Conservation (phyloP, 2,329 filamentous ascomycete species). For the Exserohilum turcica region DNA sequence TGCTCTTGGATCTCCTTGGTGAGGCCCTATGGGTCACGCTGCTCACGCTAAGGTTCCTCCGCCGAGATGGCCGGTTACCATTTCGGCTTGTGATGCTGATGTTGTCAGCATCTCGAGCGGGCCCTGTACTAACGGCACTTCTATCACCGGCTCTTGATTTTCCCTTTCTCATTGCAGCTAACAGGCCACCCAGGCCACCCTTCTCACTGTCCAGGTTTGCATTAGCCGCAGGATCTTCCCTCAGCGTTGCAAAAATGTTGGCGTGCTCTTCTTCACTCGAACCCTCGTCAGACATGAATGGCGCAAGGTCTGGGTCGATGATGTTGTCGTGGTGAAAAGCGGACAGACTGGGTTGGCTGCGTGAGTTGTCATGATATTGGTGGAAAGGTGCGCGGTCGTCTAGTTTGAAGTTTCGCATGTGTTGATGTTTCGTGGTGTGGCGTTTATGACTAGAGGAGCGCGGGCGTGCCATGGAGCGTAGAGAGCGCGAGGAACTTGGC, state of each 20-base stretch:
- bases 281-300: constrained; percentile 92
- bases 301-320: constrained; percentile 93
- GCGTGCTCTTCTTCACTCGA: constrained; percentile 93
- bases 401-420: constrained; percentile 75
- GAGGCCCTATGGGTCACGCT: constrained; percentile 76
- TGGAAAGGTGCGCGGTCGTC: constrained; percentile 90
- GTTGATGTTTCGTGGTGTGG: constrained; percentile 85
- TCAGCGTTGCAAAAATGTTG: constrained; percentile 79
- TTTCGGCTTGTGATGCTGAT: constrained; percentile 69
- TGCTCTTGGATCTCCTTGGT: constrained; percentile 66
- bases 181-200: constrained; percentile 71
- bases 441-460: constrained; percentile 80
- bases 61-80: constrained; percentile 67
- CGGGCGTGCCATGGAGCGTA: constrained; percentile 75
- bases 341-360: constrained; percentile 71
- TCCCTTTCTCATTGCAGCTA: constrained; percentile 76
- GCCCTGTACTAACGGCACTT: constrained; percentile 64
- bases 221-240: constrained; percentile 63
- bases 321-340: constrained; percentile 99
- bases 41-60: constrained; percentile 82
- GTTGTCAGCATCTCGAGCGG: constrained; percentile 67
- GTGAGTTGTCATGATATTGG: constrained; percentile 71
- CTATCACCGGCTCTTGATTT: constrained; percentile 75
- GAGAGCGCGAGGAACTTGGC: constrained; percentile 90
- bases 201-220: constrained; percentile 74